Base-by-base conservation (phyloP, 768 basidiomycete genomes). In the Peribolospora baueri region DNA sequence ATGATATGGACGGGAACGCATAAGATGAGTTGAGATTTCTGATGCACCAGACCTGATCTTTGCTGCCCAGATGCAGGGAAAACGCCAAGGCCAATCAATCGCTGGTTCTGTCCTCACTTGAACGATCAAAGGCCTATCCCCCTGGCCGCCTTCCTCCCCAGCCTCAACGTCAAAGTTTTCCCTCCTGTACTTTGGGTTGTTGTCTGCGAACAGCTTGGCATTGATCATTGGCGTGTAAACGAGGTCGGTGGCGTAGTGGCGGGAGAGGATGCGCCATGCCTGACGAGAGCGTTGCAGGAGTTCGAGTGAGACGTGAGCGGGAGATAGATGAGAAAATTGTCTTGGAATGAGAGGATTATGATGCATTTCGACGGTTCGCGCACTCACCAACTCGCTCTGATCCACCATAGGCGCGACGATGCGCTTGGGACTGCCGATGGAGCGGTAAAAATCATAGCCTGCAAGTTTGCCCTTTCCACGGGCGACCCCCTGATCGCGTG, bases 181-280 rank as follows among this genome's bases (percentile, higher is more conserved):
- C 46, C 78, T 71, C 0, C 78, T 73, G 62, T 80, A 78, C 7
- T 68, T 66, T 61, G 76, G 74, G 58, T 76, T 73, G 4, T 7
- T 65, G 65, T 25, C 62, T 1, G 70, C 69, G 59, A 79, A 87
- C 70, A 84, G 78, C 70, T 84, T 87, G 57, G 88, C 85, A 59
- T 91, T 85, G 62, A 98, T 93, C 93, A 98, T 98, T 13, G 93
- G 93, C 0, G 90, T 88, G 65, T 93, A 97, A n/a, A 77, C 75
- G 25, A 95, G 74, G 77, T 86, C 77, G 40, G 80, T 81, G 39
- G 84, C 84, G 64, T 88, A 84, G 56, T 78, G 71, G 56, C 88
- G 73, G 5, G 83, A 82, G 37, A 95, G 70, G 56, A 76, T 75
- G 58, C 91, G 76, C 83, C 85, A 97, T 5, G 91, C 83, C 90